These are phyloP conservation scores for Pseudohyphozyma bogoriensis DNA, from an alignment of 768 basidiomycete genomes.

Conservation along the genomic window DNA sequence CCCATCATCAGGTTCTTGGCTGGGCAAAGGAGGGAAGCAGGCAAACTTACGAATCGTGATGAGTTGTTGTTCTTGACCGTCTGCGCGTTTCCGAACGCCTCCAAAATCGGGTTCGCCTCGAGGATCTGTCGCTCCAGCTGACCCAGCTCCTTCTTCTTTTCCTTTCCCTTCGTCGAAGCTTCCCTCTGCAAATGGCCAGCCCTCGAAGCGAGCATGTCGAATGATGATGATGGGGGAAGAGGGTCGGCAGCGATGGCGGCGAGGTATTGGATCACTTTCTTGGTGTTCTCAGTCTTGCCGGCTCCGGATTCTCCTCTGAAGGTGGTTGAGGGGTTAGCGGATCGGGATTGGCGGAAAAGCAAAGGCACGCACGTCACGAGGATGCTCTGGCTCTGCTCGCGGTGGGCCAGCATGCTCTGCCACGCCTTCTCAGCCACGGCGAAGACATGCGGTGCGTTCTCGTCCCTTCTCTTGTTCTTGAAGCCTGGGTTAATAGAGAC, in stretches of 20 bases:
- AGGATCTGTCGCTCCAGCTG: slow-evolving; percentile 90
- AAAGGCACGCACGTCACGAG: slow-evolving; percentile 75
- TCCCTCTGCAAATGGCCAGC: slow-evolving; percentile 2
- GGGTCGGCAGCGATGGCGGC: slow-evolving; percentile 84
- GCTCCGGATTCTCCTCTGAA: slow-evolving; percentile 95
- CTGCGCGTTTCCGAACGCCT: slow-evolving; percentile 97
- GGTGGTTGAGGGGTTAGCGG: not conserved
- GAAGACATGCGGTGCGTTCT: slow-evolving; percentile 93
- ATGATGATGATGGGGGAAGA: slow-evolving; percentile 44
- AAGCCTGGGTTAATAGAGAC: slow-evolving; percentile 42
- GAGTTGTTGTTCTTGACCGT: slow-evolving; percentile 98
- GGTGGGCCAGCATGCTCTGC: slow-evolving; percentile 95
- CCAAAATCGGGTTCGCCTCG: slow-evolving; percentile 92
- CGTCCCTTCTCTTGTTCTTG: slow-evolving; percentile 68
- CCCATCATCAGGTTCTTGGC: too few relatives aligned
- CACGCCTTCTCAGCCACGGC: slow-evolving; percentile 95
- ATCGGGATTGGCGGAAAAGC: not conserved
- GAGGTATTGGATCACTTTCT: slow-evolving; percentile 98
- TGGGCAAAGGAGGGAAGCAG: not conserved
- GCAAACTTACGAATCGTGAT: slow-evolving; percentile 65
- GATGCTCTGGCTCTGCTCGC: slow-evolving; percentile 86
- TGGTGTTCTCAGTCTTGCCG: slow-evolving; percentile 94
- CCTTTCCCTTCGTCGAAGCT: slow-evolving; percentile 1
- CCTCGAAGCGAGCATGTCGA: slow-evolving; percentile 46
- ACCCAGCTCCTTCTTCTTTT: slow-evolving; percentile 46